A percentile compares a stretch with the other conserved stretches of the same genome.
Evolutionary conservation across 2,329 filamentous ascomycete species (phyloP).

Genomic region (Pseudonectria buxi): DNA sequence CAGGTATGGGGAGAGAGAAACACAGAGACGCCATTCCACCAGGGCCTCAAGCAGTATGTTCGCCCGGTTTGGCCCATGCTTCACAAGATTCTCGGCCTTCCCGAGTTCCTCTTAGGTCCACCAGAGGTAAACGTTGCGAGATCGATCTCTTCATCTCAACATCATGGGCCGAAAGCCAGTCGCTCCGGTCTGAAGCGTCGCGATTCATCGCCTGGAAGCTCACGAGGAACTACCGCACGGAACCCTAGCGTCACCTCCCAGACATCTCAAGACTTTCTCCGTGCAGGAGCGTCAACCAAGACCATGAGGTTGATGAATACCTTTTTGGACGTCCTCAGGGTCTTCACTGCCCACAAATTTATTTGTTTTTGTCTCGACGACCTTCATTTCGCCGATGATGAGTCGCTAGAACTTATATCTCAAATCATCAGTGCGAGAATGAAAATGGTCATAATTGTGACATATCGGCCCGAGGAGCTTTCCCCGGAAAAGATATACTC

Average conservation of each 20-base stretch:
- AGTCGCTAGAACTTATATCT: slow-evolving; percentile 75
- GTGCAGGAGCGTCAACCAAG: slow-evolving; percentile 52
- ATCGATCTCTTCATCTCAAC: slow-evolving; percentile 32
- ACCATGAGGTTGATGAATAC: slow-evolving; percentile 77
- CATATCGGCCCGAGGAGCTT: slow-evolving; percentile 63
- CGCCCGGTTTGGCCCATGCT: slow-evolving; percentile 59
- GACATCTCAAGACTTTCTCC: slow-evolving; percentile 53
- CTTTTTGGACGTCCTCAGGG: slow-evolving; percentile 75
- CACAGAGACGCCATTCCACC: slow-evolving; percentile 58
- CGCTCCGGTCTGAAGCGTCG: slow-evolving; percentile 34
- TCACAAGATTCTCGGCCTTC: slow-evolving; percentile 54
- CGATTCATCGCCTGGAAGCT: slow-evolving; percentile 43
- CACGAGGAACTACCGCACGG: slow-evolving; percentile 29
- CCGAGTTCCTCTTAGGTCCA: slow-evolving; percentile 61
- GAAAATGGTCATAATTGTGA: slow-evolving; percentile 75
- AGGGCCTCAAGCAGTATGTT: slow-evolving; percentile 54
- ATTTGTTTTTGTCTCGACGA: slow-evolving; percentile 88
- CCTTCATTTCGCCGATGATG: slow-evolving; percentile 81
- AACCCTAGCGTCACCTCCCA: slow-evolving; percentile 38
- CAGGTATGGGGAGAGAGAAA: slow-evolving; percentile 62
- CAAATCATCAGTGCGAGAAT: slow-evolving; percentile 74
- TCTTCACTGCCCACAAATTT: slow-evolving; percentile 76
- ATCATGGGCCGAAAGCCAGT: slow-evolving; percentile 23
- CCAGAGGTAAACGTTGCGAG: slow-evolving; percentile 32
- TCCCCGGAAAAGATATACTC: slow-evolving; percentile 46